A percentile compares a stretch with the other conserved stretches of the same genome.
phyloP scores from a whole-genome alignment of 1,284 basidiomycete species.

The Golubevia sp. region DNA sequence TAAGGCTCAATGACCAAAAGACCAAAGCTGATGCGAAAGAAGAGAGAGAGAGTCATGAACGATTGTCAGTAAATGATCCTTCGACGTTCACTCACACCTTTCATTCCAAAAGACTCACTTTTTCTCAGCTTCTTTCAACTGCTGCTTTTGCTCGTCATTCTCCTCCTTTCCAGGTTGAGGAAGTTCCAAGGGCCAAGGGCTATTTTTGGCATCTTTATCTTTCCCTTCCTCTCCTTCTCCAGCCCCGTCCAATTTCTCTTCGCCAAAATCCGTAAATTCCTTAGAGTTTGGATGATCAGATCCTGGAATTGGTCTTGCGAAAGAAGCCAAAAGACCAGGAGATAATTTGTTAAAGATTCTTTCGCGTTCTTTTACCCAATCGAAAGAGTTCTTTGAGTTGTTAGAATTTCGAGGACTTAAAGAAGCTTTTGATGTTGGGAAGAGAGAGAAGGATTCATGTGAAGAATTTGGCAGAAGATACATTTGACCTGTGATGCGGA shows the following conservation, averaged over 20 bases:
- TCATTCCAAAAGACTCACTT: too few relatives aligned
- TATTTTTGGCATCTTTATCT: slow-evolving; percentile 6
- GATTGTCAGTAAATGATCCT: slow-evolving; percentile 16
- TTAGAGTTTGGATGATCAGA: slow-evolving; percentile 32
- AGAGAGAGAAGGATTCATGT: slow-evolving; percentile 8
- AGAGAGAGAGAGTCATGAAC: neutral
- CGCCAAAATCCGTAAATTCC: slow-evolving; percentile 1
- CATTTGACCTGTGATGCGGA: slow-evolving; percentile 55
- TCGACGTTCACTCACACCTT: slow-evolving; percentile 23
- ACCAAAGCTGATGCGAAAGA: slow-evolving; percentile 33
- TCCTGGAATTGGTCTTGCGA: slow-evolving; percentile 60
- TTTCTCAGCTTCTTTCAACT: slow-evolving; percentile 39
- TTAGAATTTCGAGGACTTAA: slow-evolving; percentile 10
- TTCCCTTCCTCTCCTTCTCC: slow-evolving; percentile 14
- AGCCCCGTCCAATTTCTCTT: slow-evolving; percentile 3
- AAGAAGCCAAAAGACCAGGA: slow-evolving; percentile 59
- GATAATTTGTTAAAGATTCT: slow-evolving; percentile 60
- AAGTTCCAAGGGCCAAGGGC: slow-evolving; percentile 43
- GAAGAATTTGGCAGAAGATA: slow-evolving; percentile 48
- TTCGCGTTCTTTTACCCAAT: slow-evolving; percentile 60
- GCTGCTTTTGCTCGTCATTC: slow-evolving; percentile 42
- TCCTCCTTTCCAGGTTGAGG: slow-evolving; percentile 48
- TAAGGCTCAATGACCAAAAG: slow-evolving; percentile 57
- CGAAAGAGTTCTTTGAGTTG: slow-evolving; percentile 29
- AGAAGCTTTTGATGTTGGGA: slow-evolving; percentile 1